phyloP scores from a whole-genome alignment of 1,284 basidiomycete species.

The Ceratobasidium sp. region DNA sequence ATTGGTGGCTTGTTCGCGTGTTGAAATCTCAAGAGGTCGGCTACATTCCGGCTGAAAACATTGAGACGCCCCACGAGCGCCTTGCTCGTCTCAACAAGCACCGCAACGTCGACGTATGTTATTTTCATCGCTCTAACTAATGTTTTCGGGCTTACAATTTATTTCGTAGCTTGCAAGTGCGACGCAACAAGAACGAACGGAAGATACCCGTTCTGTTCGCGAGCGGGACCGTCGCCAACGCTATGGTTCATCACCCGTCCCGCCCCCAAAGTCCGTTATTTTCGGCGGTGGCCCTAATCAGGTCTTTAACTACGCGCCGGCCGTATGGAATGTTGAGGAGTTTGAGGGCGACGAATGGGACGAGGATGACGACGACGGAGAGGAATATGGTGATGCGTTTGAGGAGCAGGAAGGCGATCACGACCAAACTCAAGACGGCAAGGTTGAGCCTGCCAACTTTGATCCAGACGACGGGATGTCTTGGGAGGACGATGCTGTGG shows the following conservation, averaged over 20 bases:
- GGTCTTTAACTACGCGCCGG: slow-evolving; percentile 78
- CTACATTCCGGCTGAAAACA: slow-evolving; percentile 99
- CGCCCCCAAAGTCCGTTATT: slow-evolving; percentile 64
- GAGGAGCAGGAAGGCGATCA: slow-evolving; percentile 41
- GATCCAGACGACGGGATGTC: slow-evolving; percentile 79
- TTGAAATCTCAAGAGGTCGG: slow-evolving; percentile 99
- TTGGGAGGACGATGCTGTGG: slow-evolving; percentile 74
- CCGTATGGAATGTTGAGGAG: slow-evolving; percentile 66
- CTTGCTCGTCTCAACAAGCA: slow-evolving; percentile 97
- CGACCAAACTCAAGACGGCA: slow-evolving; percentile 43
- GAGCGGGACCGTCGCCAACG: slow-evolving; percentile 59
- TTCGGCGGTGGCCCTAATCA: slow-evolving; percentile 66
- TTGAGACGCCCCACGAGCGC: slow-evolving; percentile 97
- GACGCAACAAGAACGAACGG: slow-evolving; percentile 73
- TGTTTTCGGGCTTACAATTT: slow-evolving; percentile 32
- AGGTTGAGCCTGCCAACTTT: slow-evolving; percentile 50
- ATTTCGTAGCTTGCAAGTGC: slow-evolving; percentile 71
- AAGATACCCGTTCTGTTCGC: slow-evolving; percentile 60
- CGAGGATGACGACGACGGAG: slow-evolving; percentile 48
- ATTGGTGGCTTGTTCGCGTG: slow-evolving; percentile 98
- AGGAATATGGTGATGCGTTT: slow-evolving; percentile 44
- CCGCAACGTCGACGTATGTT: slow-evolving; percentile 92
- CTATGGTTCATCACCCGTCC: slow-evolving; percentile 59
- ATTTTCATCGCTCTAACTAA: neutral
- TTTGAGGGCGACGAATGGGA: slow-evolving; percentile 48